Evolutionary conservation across 2,329 filamentous ascomycete species (phyloP), one percentile per base, ranked within the genome.

Genomic region (Orbilia brochopaga): DNA sequence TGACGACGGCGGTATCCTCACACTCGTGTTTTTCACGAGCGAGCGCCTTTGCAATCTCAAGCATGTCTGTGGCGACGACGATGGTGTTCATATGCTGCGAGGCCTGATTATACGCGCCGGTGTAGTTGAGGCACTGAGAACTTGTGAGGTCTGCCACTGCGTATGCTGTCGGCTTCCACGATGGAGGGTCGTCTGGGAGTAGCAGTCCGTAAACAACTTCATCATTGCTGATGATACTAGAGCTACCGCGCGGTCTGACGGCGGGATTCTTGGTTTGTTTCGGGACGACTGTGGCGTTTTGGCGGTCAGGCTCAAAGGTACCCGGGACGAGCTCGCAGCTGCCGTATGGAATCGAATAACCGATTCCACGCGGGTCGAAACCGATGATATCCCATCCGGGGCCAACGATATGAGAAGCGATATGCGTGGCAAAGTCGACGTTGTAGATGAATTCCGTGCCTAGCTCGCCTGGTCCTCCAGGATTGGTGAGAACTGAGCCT

Each of bases 391-490:
- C 69, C 55, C 56, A 73, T 15, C 66, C 66, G 6, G 61, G 59
- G 1, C 66, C 66, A 8, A 64, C 30, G 19, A 70, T 19, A 7
- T 24, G 42, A 13, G 27, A n/a, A 13, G 44, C 21, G 13, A 70
- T 54, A 8, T 52, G 35, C 19, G 23, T 42, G 8, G 50, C 19
- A 2, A 17, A 15, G 11, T 27, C 44, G 15, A 56, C 42, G 10
- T 75, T 75, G 6, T 78, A 74, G 1, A 78, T 78, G 51, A 81
- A 73, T 1, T 73, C 77, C 0, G 80, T 83, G 10, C 82, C 82
- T 0, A 80, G 80, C 19, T 75, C 79, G 40, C 81, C 80, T 0
- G 82, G 82, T 0, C 82, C 82, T 40, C 82, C 82, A 0, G 82
- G 82, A 77, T 83, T 83, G 51, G 76, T 75, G 73, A 83, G 77